phyloP scores from a whole-genome alignment of 176 grass and related monocot species.

The Hordeum vulgare region DNA sequence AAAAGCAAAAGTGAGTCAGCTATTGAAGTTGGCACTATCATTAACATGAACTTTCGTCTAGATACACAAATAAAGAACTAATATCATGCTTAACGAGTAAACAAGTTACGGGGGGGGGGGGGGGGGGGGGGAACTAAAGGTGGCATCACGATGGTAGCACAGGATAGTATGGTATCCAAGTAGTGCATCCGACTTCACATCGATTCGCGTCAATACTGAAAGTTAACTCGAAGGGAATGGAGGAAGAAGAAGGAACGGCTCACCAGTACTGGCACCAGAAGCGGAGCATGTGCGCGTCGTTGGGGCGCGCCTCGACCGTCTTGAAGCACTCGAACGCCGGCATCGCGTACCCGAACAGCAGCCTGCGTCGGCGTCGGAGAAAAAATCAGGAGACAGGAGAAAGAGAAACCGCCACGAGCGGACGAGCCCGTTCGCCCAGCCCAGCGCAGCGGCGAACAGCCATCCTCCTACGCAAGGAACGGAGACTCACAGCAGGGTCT shows the following conservation, averaged over 20 bases:
- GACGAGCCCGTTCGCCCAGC: not conserved
- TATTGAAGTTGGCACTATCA: constrained; percentile 28
- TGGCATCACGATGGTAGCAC: constrained; percentile 22
- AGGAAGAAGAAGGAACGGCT: not conserved
- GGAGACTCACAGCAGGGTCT: constrained; percentile 42
- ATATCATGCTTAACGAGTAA: not conserved
- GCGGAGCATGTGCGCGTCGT: constrained; percentile 56
- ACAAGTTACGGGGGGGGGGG: not conserved
- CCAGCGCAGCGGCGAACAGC: not conserved
- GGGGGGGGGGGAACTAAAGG: constrained; percentile 10
- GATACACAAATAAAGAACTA: not conserved
- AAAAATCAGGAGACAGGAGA: not conserved
- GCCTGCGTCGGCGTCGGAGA: constrained; percentile 14
- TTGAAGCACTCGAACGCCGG: constrained; percentile 98
- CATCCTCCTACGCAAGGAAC: not conserved
- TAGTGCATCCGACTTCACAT: constrained; percentile 16
- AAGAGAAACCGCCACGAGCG: not conserved
- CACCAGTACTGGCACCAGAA: constrained; percentile 99
- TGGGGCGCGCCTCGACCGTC: constrained; percentile 58
- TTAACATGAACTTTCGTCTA: constrained; percentile 14
- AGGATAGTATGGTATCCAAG: constrained; percentile 11
- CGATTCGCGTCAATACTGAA: not conserved
- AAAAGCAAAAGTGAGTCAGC: not conserved
- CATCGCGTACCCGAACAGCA: constrained; percentile 82
- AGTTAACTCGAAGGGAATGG: not conserved